Percentiles rank a stretch among this genome's conserved stretches.
These are phyloP conservation scores for Fonsecaea multimorphosa DNA, from an alignment of 2,329 filamentous ascomycete species.

Conservation along the genomic window DNA sequence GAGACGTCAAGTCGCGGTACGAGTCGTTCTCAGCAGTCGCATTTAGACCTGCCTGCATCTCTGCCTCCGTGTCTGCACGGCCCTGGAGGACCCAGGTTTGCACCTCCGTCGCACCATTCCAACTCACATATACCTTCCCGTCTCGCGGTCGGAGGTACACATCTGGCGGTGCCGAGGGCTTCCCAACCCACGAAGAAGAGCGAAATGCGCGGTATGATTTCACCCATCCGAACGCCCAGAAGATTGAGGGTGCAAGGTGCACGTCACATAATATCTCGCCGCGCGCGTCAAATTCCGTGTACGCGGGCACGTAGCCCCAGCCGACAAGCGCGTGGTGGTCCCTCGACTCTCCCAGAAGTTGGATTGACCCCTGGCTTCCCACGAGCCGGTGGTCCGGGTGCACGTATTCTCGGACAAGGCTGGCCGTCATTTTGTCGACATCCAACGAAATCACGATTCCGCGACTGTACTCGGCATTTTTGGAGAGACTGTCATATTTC, in stretches of 20 bases:
- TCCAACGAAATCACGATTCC: conserved; percentile 53
- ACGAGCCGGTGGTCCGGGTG: conserved; percentile 47
- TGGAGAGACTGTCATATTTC: conserved; percentile 22
- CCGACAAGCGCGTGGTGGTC: conserved; percentile 52
- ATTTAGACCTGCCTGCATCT: background rate
- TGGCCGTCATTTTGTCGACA: conserved; percentile 51
- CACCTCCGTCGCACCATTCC: conserved; percentile 56
- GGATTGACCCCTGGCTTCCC: conserved; percentile 50
- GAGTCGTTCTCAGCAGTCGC: background rate
- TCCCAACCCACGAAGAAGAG: conserved; percentile 55
- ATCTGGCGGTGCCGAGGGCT: conserved; percentile 43
- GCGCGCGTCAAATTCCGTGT: conserved; percentile 53
- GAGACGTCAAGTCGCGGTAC: background rate
- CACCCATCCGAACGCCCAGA: conserved; percentile 45
- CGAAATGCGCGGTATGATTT: conserved; percentile 63
- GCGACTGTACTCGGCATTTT: conserved; percentile 44
- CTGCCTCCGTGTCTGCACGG: background rate
- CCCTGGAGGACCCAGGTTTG: conserved; percentile 21
- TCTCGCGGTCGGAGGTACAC: conserved; percentile 4
- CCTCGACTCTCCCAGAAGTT: conserved; percentile 51
- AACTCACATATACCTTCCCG: conserved; percentile 44
- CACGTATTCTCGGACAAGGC: conserved; percentile 48
- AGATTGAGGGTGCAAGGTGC: conserved; percentile 51
- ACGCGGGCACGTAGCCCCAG: conserved; percentile 57
- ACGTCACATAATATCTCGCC: conserved; percentile 58